These are phyloP conservation scores for Diaporthe eres DNA, from an alignment of 2,329 filamentous ascomycete genomes.

Conservation along the genomic window DNA sequence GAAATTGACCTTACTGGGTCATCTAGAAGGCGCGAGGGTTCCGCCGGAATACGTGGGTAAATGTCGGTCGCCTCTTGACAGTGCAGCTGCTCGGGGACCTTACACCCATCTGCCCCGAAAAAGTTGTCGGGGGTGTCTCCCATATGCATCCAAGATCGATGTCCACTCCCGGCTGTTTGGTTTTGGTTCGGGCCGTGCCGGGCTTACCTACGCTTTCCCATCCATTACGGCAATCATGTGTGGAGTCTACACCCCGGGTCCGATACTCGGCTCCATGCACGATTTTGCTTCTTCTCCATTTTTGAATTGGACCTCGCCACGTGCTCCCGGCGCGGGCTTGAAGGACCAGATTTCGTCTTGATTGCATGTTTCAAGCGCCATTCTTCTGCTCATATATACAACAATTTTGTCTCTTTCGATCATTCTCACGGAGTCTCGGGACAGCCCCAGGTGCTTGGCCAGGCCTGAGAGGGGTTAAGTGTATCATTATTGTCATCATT, in stretches of 20 bases:
- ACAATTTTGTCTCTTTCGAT: slow-evolving; percentile 3
- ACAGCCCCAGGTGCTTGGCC: background rate
- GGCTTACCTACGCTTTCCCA: background rate
- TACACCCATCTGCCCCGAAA: background rate
- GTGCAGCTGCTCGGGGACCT: background rate
- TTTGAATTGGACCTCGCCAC: background rate
- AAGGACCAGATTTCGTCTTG: background rate
- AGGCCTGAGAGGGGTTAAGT: background rate
- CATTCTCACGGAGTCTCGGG: slow-evolving; percentile 9
- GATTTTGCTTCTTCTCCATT: slow-evolving; percentile 5
- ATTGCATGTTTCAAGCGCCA: background rate
- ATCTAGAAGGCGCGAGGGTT: slow-evolving; percentile 46
- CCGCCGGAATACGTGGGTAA: slow-evolving; percentile 29
- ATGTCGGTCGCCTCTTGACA: background rate
- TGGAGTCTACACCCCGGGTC: slow-evolving; percentile 3
- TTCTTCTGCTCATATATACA: slow-evolving; percentile 11
- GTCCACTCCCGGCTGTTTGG: background rate
- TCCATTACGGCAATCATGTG: background rate
- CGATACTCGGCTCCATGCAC: slow-evolving; percentile 3
- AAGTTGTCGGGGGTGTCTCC: background rate
- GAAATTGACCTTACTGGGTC: slow-evolving; percentile 66
- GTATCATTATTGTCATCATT: slow-evolving; percentile 26
- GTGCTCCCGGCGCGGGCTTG: background rate
- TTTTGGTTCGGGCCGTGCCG: slow-evolving; percentile 14
- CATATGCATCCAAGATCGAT: background rate